Base-by-base conservation (phyloP, 1,284 basidiomycete species). In the Apiotrichum mycotoxinovorans region DNA sequence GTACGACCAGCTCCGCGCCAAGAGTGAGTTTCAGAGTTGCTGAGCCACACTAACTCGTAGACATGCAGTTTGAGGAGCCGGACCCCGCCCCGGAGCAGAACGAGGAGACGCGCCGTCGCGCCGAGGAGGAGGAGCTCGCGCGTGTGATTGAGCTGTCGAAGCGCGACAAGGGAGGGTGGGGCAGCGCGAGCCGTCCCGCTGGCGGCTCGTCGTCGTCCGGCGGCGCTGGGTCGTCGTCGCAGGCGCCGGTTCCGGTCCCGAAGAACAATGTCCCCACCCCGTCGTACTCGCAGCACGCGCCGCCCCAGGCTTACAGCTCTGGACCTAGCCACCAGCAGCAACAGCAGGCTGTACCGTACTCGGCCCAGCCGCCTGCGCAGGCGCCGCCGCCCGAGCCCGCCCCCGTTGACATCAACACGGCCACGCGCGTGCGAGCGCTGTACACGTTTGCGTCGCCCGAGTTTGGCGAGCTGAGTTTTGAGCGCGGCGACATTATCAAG, bases 401-500 rank as follows among this genome's bases (percentile, higher is more conserved):
- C 52, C 76, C 61, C 52, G 68, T 75, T 25, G 74, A 75, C 60
- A 72, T 73, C 43, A 72, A 73, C 59, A 74, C 74, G 33, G 84
- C 91, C 8, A 91, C 89, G 1, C 85, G 91, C 20, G 95, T 98
- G 3, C 83, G 89, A 18, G 96, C 95, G 0, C 72, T 98, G 63
- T 93, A 97, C 73, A 85, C 88, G 2, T 99, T 98, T 69, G 85
- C 88, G 45, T 87, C 93, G 0, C 86, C 87, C 0, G 92, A 96
- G 71, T 83, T 87, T 0, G 95, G 94, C 15, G 96, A 98, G 76
- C 82, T 99, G 7, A 86, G 86, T 1, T 97, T 99, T 72, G 86
- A 89, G 56, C 89, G 89, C 65, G 96, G 94, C 3, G 96, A 98
- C 68, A 81, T 97, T 52, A 94, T 98, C 79, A 93, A 94, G 66